phyloP scores from a whole-genome alignment of 2,329 filamentous ascomycete species.

The Cordyceps cicadae region DNA sequence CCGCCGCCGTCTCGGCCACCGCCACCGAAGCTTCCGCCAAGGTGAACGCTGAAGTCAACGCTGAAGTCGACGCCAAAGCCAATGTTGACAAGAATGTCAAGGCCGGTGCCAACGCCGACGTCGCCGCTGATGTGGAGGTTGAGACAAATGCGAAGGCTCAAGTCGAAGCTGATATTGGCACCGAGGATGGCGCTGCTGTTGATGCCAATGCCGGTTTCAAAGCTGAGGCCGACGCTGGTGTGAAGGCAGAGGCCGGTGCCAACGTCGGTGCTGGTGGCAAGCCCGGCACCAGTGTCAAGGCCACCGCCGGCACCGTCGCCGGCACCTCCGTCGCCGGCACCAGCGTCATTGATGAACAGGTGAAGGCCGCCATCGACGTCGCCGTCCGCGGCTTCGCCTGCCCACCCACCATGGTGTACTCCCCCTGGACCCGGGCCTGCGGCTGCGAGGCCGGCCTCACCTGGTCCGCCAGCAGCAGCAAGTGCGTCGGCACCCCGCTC shows the following conservation, averaged over 20 bases:
- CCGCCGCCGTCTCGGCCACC: constrained; percentile 7
- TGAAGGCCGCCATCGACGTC: constrained; percentile 14
- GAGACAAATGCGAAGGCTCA: neutral
- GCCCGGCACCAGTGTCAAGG: neutral
- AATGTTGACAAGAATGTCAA: no score
- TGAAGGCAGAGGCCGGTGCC: neutral
- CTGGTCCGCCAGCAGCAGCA: constrained; percentile 24
- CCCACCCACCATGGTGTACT: constrained; percentile 28
- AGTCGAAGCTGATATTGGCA: no score
- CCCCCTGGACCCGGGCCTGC: constrained; percentile 33
- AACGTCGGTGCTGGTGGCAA: neutral
- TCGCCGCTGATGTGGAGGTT: neutral
- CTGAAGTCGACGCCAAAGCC: no score
- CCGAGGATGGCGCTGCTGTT: no score
- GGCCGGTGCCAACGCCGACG: neutral
- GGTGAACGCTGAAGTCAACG: neutral
- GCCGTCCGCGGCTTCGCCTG: constrained; percentile 21
- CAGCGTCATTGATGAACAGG: constrained; percentile 17
- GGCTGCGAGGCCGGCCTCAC: constrained; percentile 34
- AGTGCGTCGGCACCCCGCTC: constrained; percentile 21
- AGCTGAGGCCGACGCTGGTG: neutral
- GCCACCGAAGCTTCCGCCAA: neutral
- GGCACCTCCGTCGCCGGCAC: neutral
- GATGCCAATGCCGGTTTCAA: neutral
- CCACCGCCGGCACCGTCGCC: constrained; percentile 20